Evolutionary conservation across 2,329 filamentous ascomycete species (phyloP).

Genomic region (Aspergillus glaucus): DNA sequence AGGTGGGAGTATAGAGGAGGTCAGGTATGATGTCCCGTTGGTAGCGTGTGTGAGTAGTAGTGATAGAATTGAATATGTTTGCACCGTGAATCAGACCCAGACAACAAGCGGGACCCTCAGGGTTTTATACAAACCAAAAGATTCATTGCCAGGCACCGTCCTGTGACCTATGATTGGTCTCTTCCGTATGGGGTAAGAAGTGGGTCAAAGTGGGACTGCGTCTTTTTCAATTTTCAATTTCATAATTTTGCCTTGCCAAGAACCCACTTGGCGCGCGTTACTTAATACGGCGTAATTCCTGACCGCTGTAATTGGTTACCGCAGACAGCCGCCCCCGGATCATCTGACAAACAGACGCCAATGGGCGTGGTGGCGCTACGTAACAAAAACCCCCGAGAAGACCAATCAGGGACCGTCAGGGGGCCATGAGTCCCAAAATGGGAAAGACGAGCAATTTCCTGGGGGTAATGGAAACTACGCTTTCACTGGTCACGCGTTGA

Average conservation of each 20-base stretch:
- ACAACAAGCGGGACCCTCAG: neutral
- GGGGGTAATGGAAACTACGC: slow-evolving; percentile 21
- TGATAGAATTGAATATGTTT: neutral
- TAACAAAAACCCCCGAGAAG: slow-evolving; percentile 28
- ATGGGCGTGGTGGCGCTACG: slow-evolving; percentile 21
- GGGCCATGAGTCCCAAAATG: slow-evolving; percentile 7
- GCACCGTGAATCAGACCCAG: neutral
- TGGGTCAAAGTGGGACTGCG: neutral
- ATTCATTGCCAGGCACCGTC: neutral
- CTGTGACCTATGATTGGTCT: neutral
- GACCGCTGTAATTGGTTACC: slow-evolving; percentile 5
- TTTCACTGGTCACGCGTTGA: slow-evolving; percentile 11
- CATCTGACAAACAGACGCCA: slow-evolving; percentile 27
- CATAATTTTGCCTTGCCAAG: slow-evolving; percentile 2
- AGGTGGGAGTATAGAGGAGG: neutral
- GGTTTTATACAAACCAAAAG: neutral
- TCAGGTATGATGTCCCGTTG: neutral
- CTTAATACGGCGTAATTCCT: neutral
- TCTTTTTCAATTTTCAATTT: slow-evolving; percentile 7
- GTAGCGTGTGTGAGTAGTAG: neutral
- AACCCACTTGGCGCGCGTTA: neutral
- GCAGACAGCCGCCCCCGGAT: slow-evolving; percentile 10
- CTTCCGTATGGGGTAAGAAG: neutral
- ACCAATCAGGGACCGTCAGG: slow-evolving; percentile 24
- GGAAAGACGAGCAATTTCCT: slow-evolving; percentile 18